Evolutionary conservation across 1,284 basidiomycete species (phyloP).

Genomic region (Bothia castanella): DNA sequence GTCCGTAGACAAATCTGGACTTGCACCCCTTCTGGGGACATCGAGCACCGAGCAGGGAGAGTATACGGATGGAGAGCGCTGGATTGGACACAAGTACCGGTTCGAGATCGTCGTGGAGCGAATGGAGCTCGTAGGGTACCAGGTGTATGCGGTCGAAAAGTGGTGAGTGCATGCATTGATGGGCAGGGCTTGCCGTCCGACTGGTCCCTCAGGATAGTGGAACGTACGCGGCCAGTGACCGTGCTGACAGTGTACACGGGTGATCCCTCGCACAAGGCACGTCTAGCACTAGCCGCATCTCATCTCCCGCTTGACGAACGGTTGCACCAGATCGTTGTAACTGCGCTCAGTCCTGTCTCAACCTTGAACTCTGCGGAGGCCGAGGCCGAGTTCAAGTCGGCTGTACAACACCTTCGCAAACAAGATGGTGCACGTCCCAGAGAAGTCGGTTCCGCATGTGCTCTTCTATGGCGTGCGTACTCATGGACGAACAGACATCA

Average conservation of each 20-base stretch:
- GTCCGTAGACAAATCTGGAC: constrained; percentile 19
- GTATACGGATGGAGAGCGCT: constrained; percentile 30
- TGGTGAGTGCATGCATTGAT: constrained; percentile 45
- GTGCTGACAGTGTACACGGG: constrained; percentile 72
- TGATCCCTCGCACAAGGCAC: constrained; percentile 59
- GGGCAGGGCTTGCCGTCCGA: constrained; percentile 5
- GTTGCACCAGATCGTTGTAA: constrained; percentile 51
- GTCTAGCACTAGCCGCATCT: constrained; percentile 8
- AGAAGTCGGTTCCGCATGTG: constrained; percentile 39
- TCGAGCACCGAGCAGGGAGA: constrained; percentile 17
- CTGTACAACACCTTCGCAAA: constrained; percentile 54
- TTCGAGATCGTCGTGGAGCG: constrained; percentile 48
- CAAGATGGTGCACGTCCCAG: constrained; percentile 64
- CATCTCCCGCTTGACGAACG: constrained; percentile 16
- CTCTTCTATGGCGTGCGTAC: constrained; percentile 2
- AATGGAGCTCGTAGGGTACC: constrained; percentile 55
- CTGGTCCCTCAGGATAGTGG: constrained; percentile 52
- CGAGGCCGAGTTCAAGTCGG: constrained; percentile 55
- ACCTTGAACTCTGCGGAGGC: constrained; percentile 43
- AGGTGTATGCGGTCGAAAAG: constrained; percentile 80
- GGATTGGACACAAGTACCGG: constrained; percentile 37
- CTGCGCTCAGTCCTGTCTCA: constrained; percentile 47
- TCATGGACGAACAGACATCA: constrained; percentile 45
- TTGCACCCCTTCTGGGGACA: background rate
- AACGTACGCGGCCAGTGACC: constrained; percentile 55